Base-by-base conservation (phyloP, 2,329 filamentous ascomycete genomes). In the Colletotrichum graminicola region DNA sequence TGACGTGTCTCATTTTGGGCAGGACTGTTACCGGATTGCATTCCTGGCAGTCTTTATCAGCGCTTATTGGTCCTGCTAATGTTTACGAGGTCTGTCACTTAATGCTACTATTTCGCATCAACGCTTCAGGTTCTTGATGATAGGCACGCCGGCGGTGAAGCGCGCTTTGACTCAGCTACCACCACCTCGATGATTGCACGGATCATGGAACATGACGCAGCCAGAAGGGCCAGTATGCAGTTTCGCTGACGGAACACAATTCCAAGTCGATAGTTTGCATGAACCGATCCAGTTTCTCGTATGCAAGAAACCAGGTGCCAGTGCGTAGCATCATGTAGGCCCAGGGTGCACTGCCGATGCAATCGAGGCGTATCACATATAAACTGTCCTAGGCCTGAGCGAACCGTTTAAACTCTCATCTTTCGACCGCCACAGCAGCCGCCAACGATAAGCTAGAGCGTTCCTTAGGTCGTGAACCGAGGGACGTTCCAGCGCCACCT, bases 221-320 rank as follows among this genome's bases (percentile, higher is more conserved):
- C 34, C 34, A 56, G 18, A 14, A 16, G 21, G 29, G 1, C 54
- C 11, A 23, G 54, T 36, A 12, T 56, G 12, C 34, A 14, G 11
- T 4, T 14, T 23, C 11, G 11, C 52, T 6, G 52, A 23, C 12
- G 52, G 29, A 12, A 14, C 52, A 39, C 34, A 16, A 12, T 39
- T 21, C n/a, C 6, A 18, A 39, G 57, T 62, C 45, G 21, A 51
- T 26, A 45, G 11, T 11, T 62, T 26, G 34, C 2, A 47, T 36
- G 11, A 18, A 12, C 26, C 16, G 21, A 18, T 18, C 34, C 26
- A 23, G n/a, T 16, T 62, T 52, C 64, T 62, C 57, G 65, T 62
- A 54, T 62, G 65, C 65, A 67, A 62, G 57, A 57, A 18, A 39
- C 47, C 34, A 12, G 29, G 3, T 10, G 0, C 29, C 47, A n/a